Evolutionary conservation across 208 protist species (phyloP).

Genomic region (Wallacemonas sp.): DNA sequence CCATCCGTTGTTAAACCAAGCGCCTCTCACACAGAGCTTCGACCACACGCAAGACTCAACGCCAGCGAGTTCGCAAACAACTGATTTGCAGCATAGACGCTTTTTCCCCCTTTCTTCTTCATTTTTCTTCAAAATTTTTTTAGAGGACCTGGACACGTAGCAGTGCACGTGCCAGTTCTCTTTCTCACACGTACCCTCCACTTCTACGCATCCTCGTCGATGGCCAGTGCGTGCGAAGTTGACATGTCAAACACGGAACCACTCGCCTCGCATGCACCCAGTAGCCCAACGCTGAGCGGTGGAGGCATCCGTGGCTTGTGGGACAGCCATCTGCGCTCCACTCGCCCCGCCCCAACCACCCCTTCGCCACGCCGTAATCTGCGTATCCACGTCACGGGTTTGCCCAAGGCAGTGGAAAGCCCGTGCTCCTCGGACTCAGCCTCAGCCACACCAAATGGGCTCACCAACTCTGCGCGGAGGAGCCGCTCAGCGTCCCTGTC

Average conservation of each 20-base stretch:
- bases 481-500: conserved; percentile 11
- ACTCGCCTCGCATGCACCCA: background rate
- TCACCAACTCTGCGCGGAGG: conserved; percentile 8
- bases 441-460: conserved; percentile 2
- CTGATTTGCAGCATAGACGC: conserved; percentile 5
- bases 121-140: background rate
- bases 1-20: background rate
- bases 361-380: background rate
- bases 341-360: conserved; percentile 3
- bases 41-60: background rate
- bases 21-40: background rate
- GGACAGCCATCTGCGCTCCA: conserved; percentile 28
- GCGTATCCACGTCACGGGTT: background rate
- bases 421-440: background rate
- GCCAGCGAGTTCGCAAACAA: background rate
- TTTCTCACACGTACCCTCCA: background rate
- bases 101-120: conserved; percentile 2
- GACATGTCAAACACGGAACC: conserved; percentile 3
- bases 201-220: background rate
- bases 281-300: background rate
- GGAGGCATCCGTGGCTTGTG: conserved; percentile 27
- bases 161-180: no score
- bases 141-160: no score
- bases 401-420: background rate
- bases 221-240: conserved; percentile 7